A percentile compares a stretch with the other conserved stretches of the same genome.
These are phyloP conservation scores for Solanum aculeatissimum DNA, from an alignment of 305 asterid species.

Conservation along the genomic window DNA sequence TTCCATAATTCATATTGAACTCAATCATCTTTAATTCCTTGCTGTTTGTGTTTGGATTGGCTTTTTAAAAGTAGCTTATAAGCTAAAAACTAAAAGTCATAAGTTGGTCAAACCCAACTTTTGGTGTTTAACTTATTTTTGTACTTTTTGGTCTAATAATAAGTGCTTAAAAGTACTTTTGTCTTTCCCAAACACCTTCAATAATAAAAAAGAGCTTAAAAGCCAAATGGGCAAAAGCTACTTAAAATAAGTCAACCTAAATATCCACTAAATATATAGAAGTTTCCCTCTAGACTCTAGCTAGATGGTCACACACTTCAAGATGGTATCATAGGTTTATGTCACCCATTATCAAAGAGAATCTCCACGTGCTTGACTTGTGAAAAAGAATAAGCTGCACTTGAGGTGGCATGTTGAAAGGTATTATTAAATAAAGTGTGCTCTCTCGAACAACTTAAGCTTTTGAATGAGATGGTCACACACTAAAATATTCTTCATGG, in stretches of 20 bases:
- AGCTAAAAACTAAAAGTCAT: too few relatives aligned
- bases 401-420: neutral
- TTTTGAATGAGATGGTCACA: neutral
- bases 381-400: neutral
- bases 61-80: too few relatives aligned
- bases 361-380: neutral
- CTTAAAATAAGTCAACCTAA: too few relatives aligned
- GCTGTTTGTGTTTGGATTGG: neutral
- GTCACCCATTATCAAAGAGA: neutral
- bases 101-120: too few relatives aligned
- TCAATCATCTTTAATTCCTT: neutral
- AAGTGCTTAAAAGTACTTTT: too few relatives aligned
- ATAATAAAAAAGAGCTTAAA: too few relatives aligned
- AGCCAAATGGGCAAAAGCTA: too few relatives aligned
- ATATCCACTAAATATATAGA: neutral
- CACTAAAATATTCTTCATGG: neutral
- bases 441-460: neutral
- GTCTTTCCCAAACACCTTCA: too few relatives aligned
- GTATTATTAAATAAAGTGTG: neutral
- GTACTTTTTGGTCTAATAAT: too few relatives aligned
- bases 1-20: neutral
- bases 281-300: neutral
- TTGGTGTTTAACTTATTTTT: too few relatives aligned
- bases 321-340: neutral
- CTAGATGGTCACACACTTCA: neutral